Percentiles rank a stretch among this genome's conserved stretches.
These are phyloP conservation scores for Chytriomyces sp. DNA, from an alignment of 192 early-diverging fungal genomes.

Conservation along the genomic window DNA sequence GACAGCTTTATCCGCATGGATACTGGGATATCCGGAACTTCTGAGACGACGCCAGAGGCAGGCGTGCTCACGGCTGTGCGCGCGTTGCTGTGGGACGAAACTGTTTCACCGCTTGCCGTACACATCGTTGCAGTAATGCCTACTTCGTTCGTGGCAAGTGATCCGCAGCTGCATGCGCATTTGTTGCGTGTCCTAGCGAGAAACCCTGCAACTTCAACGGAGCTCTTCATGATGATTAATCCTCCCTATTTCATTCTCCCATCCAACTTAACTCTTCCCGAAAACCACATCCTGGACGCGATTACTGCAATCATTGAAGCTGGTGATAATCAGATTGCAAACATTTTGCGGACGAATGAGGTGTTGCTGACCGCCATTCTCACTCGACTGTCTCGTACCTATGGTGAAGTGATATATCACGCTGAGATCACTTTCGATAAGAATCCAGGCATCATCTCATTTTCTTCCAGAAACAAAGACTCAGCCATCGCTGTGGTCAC, in stretches of 20 bases:
- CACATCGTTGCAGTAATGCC: constrained; percentile 1
- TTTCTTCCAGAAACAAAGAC: background rate
- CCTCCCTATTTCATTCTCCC: constrained; percentile 11
- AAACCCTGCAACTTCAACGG: background rate
- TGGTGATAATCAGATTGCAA: background rate
- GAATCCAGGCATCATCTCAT: background rate
- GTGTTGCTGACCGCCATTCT: background rate
- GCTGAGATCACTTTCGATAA: background rate
- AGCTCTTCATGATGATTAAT: constrained; percentile 11
- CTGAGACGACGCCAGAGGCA: background rate
- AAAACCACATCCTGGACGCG: background rate
- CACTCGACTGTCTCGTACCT: background rate
- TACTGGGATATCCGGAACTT: background rate
- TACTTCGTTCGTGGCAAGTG: background rate
- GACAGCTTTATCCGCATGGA: no score
- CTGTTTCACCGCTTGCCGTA: constrained; percentile 6
- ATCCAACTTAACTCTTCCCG: background rate
- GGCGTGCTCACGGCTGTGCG: background rate
- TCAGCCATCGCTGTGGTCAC: background rate
- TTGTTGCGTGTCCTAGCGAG: background rate
- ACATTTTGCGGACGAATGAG: background rate
- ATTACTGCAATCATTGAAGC: constrained; percentile 6
- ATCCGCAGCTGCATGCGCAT: background rate
- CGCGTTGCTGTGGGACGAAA: background rate
- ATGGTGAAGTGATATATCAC: background rate